A percentile compares a stretch with the other conserved stretches of the same genome.
Conservation (phyloP, 2,329 filamentous ascomycete genomes). For the Pseudogymnoascus sp. region DNA sequence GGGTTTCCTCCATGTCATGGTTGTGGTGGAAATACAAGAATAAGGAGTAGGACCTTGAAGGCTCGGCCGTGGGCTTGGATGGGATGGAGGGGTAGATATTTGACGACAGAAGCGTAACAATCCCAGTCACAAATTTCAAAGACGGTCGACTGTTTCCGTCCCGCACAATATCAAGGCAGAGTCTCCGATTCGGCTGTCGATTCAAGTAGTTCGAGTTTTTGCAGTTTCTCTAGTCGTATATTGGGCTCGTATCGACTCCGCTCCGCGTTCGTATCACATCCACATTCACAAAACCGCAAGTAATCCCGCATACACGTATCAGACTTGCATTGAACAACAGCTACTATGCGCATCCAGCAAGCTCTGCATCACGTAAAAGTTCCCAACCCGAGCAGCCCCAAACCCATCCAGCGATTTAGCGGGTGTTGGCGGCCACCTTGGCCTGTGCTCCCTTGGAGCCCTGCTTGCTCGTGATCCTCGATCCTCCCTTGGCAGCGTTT, state of each 20-base stretch:
- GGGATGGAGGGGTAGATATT: not conserved
- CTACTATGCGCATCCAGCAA: slow-evolving; percentile 12
- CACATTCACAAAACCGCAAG: not conserved
- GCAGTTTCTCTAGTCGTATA: not conserved
- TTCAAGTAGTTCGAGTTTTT: not conserved
- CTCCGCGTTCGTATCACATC: not conserved
- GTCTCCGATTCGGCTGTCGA: not conserved
- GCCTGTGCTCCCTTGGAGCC: slow-evolving; percentile 80
- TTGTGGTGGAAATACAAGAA: not conserved
- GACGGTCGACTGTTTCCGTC: not conserved
- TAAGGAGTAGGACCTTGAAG: not conserved
- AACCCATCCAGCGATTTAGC: slow-evolving; percentile 47
- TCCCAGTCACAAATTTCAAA: not conserved
- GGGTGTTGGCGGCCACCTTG: slow-evolving; percentile 81
- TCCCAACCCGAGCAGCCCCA: slow-evolving; percentile 11
- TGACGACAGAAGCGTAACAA: not conserved
- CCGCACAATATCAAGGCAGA: not conserved
- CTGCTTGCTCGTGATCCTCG: slow-evolving; percentile 90
- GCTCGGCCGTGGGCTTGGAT: not conserved
- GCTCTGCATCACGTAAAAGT: slow-evolving; percentile 8
- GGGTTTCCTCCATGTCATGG: not conserved
- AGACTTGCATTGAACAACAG: slow-evolving; percentile 13
- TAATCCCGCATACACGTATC: slow-evolving; percentile 9
- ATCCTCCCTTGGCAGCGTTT: slow-evolving; percentile 65
- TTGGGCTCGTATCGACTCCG: not conserved